phyloP scores from a whole-genome alignment of 306 rosid genomes.

The Alnus rubra region DNA sequence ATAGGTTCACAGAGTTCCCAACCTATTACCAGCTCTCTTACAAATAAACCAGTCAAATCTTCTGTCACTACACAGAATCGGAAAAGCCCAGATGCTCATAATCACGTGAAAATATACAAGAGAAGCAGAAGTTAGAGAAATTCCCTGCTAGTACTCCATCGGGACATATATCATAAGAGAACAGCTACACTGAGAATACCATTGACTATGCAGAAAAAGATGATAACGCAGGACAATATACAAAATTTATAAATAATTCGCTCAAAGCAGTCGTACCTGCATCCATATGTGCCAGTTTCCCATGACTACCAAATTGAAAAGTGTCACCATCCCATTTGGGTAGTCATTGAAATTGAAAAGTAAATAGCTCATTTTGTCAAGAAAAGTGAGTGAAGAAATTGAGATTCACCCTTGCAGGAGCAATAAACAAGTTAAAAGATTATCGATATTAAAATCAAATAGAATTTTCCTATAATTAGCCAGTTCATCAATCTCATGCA shows the following conservation, averaged over 20 bases:
- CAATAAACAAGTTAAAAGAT: not conserved
- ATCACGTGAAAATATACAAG: not conserved
- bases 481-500: not conserved
- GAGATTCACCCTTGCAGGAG: constrained; percentile 22
- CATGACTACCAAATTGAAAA: constrained; percentile 87
- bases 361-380: constrained; percentile 81
- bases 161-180: not conserved
- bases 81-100: not conserved
- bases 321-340: constrained; percentile 99
- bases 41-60: not conserved
- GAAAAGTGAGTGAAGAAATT: constrained; percentile 39
- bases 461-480: not conserved
- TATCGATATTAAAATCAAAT: not conserved
- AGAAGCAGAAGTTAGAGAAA: not conserved
- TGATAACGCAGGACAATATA: constrained; percentile 4
- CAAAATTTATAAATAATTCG: constrained; percentile 6
- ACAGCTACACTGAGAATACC: constrained; percentile 1
- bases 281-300: constrained; percentile 80
- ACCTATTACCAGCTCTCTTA: not conserved
- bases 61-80: not conserved
- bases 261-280: constrained; percentile 56
- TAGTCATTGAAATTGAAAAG: constrained; percentile 92
- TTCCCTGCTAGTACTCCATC: not conserved
- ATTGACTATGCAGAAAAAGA: constrained; percentile 27
- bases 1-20: not conserved